phyloP scores from a whole-genome alignment of 2,329 filamentous ascomycete species.

The Pseudogymnoascus sp. region DNA sequence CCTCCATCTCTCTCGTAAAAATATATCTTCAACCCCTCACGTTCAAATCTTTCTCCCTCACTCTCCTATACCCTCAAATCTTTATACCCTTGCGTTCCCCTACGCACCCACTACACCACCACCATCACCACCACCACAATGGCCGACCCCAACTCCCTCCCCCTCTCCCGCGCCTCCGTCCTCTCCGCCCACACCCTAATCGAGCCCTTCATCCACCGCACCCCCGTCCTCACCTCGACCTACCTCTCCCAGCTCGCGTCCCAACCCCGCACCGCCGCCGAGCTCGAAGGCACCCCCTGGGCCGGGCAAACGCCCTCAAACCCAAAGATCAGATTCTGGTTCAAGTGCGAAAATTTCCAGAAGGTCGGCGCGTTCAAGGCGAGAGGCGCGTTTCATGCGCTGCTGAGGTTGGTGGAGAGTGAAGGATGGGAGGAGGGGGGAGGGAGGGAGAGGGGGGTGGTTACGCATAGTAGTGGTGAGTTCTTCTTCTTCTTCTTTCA shows the following conservation, averaged over 20 bases:
- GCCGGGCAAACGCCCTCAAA: constrained; percentile 47
- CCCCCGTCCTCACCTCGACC: constrained; percentile 70
- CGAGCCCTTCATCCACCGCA: constrained; percentile 66
- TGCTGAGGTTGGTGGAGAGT: constrained; percentile 58
- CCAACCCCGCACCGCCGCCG: constrained; percentile 48
- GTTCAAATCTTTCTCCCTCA: background rate
- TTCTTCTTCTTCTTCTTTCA: constrained; percentile 22
- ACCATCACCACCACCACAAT: constrained; percentile 28
- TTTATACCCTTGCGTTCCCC: background rate
- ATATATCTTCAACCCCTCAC: background rate
- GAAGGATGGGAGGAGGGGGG: constrained; percentile 51
- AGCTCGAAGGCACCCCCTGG: constrained; percentile 48
- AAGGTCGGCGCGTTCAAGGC: constrained; percentile 88
- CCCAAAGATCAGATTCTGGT: constrained; percentile 67
- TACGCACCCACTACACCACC: background rate
- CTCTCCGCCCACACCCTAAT: constrained; percentile 64
- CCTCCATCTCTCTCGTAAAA: background rate
- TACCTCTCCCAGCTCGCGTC: constrained; percentile 70
- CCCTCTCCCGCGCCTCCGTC: constrained; percentile 66
- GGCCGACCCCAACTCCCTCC: constrained; percentile 48
- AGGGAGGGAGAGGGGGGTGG: constrained; percentile 59
- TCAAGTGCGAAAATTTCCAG: constrained; percentile 95
- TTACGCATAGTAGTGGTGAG: constrained; percentile 81
- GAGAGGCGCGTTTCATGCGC: constrained; percentile 79
- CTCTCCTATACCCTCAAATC: background rate